phyloP scores from a whole-genome alignment of 371 early-diverging fungal genomes.

The Mortierella sp. region DNA sequence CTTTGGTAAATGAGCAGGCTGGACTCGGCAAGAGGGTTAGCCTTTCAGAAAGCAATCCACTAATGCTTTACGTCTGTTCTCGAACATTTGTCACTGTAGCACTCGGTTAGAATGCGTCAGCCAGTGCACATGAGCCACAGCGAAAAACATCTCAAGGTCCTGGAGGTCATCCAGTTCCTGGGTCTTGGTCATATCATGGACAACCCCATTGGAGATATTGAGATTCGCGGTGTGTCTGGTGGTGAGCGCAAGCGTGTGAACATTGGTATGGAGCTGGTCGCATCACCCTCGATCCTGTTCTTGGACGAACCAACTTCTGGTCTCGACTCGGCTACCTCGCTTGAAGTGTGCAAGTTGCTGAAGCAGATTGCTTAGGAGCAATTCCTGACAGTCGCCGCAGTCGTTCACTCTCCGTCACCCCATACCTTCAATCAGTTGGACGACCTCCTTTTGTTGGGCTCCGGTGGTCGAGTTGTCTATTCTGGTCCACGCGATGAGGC shows the following conservation, averaged over 20 bases:
- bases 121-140: slow-evolving; percentile 62
- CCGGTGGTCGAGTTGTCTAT: slow-evolving; percentile 76
- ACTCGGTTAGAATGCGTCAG: slow-evolving; percentile 80
- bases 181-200: slow-evolving; percentile 75
- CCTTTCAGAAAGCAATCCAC: background rate
- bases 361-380: slow-evolving; percentile 69
- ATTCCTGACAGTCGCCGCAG: slow-evolving; percentile 75
- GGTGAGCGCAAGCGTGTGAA: slow-evolving; percentile 91
- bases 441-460: slow-evolving; percentile 75
- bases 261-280: slow-evolving; percentile 88
- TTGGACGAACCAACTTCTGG: slow-evolving; percentile 93
- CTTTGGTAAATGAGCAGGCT: slow-evolving; percentile 31
- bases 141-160: slow-evolving; percentile 66
- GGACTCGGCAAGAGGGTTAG: no score
- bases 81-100: slow-evolving; percentile 56
- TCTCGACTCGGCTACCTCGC: slow-evolving; percentile 80
- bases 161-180: slow-evolving; percentile 72
- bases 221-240: slow-evolving; percentile 82
- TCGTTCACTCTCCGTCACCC: slow-evolving; percentile 84
- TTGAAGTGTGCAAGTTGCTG: slow-evolving; percentile 73
- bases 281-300: slow-evolving; percentile 83
- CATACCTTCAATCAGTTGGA: slow-evolving; percentile 74
- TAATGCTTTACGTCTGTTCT: background rate
- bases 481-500: slow-evolving; percentile 67
- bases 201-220: slow-evolving; percentile 76